Evolutionary conservation across 1,284 basidiomycete genomes (phyloP).

Genomic region (Puccinia horiana): DNA sequence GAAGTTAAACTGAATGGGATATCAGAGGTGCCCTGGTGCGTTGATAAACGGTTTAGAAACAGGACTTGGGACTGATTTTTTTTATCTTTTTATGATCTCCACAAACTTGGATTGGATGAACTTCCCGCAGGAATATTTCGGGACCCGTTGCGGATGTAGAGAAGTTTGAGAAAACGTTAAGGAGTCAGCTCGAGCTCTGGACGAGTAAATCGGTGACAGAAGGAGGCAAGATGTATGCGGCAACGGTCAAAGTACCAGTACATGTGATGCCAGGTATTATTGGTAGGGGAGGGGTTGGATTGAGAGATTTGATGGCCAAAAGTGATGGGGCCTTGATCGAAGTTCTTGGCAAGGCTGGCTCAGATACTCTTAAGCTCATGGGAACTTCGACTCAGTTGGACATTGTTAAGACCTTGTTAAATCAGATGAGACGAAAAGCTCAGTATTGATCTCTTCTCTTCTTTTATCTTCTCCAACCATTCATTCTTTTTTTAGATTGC

Average conservation of each 20-base stretch:
- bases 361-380: conserved; percentile 10
- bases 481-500: neutral
- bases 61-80: neutral
- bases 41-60: neutral
- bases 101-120: neutral
- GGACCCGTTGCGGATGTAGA: neutral
- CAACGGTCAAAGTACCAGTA: conserved; percentile 9
- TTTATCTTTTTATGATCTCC: neutral
- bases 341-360: conserved; percentile 20
- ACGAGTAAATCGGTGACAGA: neutral
- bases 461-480: neutral
- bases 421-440: neutral
- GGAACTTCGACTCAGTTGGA: neutral
- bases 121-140: conserved; percentile 21
- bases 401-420: conserved; percentile 1
- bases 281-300: conserved; percentile 21
- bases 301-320: conserved; percentile 22
- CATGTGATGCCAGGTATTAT: conserved; percentile 34
- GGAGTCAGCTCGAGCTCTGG: neutral
- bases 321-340: neutral
- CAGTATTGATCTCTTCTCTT: neutral
- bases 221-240: neutral
- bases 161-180: conserved; percentile 4
- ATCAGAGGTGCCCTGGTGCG: conserved; percentile 34
- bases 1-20: conserved; percentile 16